phyloP scores from a whole-genome alignment of 2,329 filamentous ascomycete species.

The Trichoderma koningiopsis region DNA sequence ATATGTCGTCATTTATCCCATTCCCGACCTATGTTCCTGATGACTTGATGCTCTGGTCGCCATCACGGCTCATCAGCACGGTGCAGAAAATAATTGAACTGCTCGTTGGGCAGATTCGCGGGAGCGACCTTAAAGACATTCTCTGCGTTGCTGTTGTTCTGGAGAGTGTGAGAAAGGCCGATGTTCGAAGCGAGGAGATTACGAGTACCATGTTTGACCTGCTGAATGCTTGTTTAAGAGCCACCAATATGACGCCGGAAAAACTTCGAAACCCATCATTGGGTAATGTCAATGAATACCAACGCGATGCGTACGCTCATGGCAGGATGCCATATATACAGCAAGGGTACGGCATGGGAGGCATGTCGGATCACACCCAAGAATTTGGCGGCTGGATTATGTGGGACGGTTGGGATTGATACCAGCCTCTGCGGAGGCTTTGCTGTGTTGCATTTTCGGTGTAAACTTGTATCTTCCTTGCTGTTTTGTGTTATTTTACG shows the following conservation, averaged over 20 bases:
- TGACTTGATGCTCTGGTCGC: constrained; percentile 47
- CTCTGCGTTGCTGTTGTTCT: constrained; percentile 52
- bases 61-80: constrained; percentile 44
- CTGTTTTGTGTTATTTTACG: not conserved
- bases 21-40: constrained; percentile 40
- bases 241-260: constrained; percentile 48
- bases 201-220: constrained; percentile 45
- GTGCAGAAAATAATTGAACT: constrained; percentile 53
- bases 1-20: constrained; percentile 38
- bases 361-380: constrained; percentile 33
- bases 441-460: not conserved
- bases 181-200: constrained; percentile 48
- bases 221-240: constrained; percentile 49
- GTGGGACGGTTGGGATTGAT: constrained; percentile 45
- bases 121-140: constrained; percentile 55
- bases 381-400: constrained; percentile 43
- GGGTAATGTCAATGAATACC: constrained; percentile 28
- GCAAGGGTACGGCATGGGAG: constrained; percentile 34
- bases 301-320: constrained; percentile 36
- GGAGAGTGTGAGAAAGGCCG: constrained; percentile 46
- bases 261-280: constrained; percentile 31
- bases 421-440: not conserved
- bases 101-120: constrained; percentile 49
- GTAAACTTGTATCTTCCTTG: not conserved
- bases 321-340: constrained; percentile 37